A percentile compares a stretch with the other conserved stretches of the same genome.
Evolutionary conservation across 129 eudicot species (phyloP).

Genomic region (Arctium minus): DNA sequence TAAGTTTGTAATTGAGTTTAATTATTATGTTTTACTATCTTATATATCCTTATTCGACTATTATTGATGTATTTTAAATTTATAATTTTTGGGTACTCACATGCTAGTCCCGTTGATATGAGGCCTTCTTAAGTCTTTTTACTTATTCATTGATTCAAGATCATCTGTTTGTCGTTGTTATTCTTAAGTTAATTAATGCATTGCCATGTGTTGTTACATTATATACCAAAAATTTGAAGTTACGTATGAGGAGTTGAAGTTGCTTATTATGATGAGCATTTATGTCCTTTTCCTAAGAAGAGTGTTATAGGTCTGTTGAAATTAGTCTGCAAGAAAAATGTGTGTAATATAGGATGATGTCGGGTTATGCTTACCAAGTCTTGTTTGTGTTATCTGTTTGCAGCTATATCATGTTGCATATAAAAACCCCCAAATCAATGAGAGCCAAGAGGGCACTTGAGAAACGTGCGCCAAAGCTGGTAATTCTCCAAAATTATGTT

Average conservation of each 20-base stretch:
- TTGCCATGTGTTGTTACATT: not conserved
- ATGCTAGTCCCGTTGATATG: not conserved
- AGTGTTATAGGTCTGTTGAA: not conserved
- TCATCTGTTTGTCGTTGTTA: not conserved
- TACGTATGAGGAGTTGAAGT: too few relatives aligned
- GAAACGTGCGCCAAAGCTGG: slow-evolving; percentile 90
- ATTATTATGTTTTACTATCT: too few relatives aligned
- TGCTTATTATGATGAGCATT: not conserved
- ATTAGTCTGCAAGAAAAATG: not conserved
- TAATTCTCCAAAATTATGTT: slow-evolving; percentile 18
- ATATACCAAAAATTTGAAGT: not conserved
- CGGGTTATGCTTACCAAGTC: not conserved
- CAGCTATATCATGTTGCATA: slow-evolving; percentile 54
- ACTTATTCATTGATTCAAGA: too few relatives aligned
- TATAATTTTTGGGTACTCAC: not conserved
- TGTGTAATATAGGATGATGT: not conserved
- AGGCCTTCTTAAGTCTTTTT: too few relatives aligned
- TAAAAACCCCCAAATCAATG: slow-evolving; percentile 66
- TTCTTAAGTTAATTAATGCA: not conserved
- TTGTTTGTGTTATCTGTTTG: not conserved
- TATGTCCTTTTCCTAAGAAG: not conserved
- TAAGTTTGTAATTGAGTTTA: too few relatives aligned
- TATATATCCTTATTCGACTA: too few relatives aligned
- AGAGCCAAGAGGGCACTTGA: slow-evolving; percentile 83
- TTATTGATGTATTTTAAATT: too few relatives aligned